These are phyloP conservation scores for Blastomyces percursus DNA, from an alignment of 2,329 filamentous ascomycete genomes.

Conservation along the genomic window DNA sequence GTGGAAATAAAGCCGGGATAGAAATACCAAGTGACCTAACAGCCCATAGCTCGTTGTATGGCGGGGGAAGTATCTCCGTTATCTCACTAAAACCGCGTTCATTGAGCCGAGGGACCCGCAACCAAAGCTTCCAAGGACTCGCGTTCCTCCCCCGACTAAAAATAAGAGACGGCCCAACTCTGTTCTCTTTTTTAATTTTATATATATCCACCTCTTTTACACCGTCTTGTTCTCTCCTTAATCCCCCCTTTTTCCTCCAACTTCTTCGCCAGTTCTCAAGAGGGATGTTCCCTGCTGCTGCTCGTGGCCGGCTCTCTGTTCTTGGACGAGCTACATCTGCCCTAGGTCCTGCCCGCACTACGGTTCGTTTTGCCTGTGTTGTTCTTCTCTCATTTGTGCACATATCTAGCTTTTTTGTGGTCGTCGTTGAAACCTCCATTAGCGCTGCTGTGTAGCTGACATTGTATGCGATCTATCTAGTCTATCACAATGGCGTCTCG, in stretches of 20 bases:
- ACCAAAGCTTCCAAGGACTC: no score
- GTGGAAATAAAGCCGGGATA: no score
- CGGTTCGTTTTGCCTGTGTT: conserved; percentile 18
- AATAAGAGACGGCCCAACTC: conserved; percentile 3
- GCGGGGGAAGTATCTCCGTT: background rate
- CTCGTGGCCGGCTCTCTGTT: conserved; percentile 33
- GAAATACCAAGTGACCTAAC: background rate
- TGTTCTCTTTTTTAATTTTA: conserved; percentile 6
- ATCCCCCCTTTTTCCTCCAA: background rate
- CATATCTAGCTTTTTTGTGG: background rate
- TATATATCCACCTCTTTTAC: background rate
- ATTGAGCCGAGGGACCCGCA: conserved; percentile 1
- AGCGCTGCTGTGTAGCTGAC: background rate
- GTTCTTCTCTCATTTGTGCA: background rate
- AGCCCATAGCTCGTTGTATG: background rate
- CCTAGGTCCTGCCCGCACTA: conserved; percentile 23
- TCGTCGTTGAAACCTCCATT: background rate
- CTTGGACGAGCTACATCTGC: conserved; percentile 31
- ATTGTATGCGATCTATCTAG: background rate
- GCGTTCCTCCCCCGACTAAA: background rate
- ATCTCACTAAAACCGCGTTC: background rate
- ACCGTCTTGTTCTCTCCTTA: conserved; percentile 9
- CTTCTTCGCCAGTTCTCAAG: conserved; percentile 1
- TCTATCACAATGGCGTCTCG: conserved; percentile 29
- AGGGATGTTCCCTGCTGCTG: conserved; percentile 35